Conservation (phyloP, 2,329 filamentous ascomycete genomes). For the Trichoderma afroharzianum region DNA sequence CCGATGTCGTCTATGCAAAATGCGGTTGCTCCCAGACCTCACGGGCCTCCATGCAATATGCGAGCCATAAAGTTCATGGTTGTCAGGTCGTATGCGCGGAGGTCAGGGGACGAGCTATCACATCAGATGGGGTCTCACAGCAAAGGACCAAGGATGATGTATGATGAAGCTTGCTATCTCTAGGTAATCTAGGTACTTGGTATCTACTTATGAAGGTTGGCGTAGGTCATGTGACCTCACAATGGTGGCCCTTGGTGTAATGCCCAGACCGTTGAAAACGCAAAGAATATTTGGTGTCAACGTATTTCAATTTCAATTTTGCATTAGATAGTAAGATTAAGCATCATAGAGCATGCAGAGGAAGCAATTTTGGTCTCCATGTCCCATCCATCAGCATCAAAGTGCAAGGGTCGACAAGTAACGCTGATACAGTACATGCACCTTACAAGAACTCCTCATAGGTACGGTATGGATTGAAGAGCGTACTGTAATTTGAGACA, state of each 20-base stretch:
- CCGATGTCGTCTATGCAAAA: neutral
- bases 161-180: no score
- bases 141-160: no score
- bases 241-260: neutral
- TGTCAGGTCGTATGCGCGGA: no score
- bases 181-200: no score
- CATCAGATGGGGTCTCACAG: no score
- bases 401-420: neutral
- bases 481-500: neutral
- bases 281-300: neutral
- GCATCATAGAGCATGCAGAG: neutral
- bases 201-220: no score
- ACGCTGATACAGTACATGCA: neutral
- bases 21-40: neutral
- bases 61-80: neutral
- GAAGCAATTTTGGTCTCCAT: neutral
- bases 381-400: neutral
- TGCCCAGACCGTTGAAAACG: neutral
- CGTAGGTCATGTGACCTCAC: no score
- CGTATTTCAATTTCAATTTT: no score
- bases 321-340: no score
- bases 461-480: neutral
- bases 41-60: neutral
- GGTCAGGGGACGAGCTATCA: no score
- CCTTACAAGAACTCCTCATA: no score